Conservation (phyloP, 164 flowering plant genomes). For the Liriodendron chinense region DNA sequence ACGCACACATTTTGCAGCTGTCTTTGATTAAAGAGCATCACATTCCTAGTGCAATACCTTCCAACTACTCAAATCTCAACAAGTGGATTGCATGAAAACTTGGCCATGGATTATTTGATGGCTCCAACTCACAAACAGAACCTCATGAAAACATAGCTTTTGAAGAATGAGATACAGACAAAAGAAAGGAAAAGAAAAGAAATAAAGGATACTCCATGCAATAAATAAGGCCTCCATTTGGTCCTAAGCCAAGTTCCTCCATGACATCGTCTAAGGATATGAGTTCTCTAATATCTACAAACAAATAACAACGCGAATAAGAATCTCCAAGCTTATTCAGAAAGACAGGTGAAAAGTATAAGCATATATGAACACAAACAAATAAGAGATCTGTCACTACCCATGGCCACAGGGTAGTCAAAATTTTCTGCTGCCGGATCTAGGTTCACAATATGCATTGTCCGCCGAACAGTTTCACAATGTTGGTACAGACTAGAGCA, state of each 20-base stretch:
- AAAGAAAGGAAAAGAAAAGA: background rate
- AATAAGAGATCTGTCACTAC: slow-evolving; percentile 25
- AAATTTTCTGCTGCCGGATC: slow-evolving; percentile 99
- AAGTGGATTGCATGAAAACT: background rate
- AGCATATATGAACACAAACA: background rate
- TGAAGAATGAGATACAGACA: background rate
- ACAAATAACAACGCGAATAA: background rate
- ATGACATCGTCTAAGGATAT: slow-evolving; percentile 94
- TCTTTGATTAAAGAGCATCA: too few relatives aligned
- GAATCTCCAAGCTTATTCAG: background rate
- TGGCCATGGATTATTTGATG: background rate
- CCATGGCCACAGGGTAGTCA: slow-evolving; percentile 94
- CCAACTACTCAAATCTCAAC: background rate
- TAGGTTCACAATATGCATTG: slow-evolving; percentile 76
- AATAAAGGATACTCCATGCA: slow-evolving; percentile 98
- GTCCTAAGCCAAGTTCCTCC: slow-evolving; percentile 91
- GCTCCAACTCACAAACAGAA: background rate
- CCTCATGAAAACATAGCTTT: background rate
- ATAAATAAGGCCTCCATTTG: slow-evolving; percentile 93
- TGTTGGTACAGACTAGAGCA: slow-evolving; percentile 82
- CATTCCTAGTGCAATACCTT: background rate
- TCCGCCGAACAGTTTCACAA: slow-evolving; percentile 67
- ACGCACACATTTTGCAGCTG: too few relatives aligned
- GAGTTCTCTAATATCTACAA: slow-evolving; percentile 90
- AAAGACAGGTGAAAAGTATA: background rate